Evolutionary conservation across 345 rosid species (phyloP).

Genomic region (Lepidium sativum): DNA sequence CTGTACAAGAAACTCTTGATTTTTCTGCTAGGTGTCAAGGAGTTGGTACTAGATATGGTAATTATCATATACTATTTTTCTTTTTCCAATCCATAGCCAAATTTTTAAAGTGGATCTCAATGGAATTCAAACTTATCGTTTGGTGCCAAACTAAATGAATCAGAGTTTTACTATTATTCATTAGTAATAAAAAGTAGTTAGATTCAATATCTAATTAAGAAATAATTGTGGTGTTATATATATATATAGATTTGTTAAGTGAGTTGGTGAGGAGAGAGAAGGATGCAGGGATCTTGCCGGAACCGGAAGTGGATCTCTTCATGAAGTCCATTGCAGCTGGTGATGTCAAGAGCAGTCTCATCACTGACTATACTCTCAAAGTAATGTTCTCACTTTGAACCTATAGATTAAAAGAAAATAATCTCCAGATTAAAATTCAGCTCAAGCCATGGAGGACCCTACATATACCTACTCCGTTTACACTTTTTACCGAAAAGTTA

Average conservation of each 20-base stretch:
- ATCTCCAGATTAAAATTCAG: background rate
- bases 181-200: background rate
- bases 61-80: too few species aligned
- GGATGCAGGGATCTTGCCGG: slow-evolving; percentile 69
- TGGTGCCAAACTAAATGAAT: too few species aligned
- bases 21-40: slow-evolving; percentile 96
- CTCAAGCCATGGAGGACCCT: slow-evolving; percentile 6
- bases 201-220: background rate
- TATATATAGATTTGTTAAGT: slow-evolving; percentile 45
- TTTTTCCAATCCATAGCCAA: too few species aligned
- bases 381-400: slow-evolving; percentile 31
- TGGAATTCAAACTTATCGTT: too few species aligned
- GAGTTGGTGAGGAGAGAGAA: slow-evolving; percentile 80
- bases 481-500: slow-evolving; percentile 9
- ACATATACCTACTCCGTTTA: background rate
- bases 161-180: background rate
- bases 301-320: slow-evolving; percentile 80
- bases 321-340: slow-evolving; percentile 86
- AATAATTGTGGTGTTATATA: background rate
- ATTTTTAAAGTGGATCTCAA: too few species aligned
- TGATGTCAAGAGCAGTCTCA: slow-evolving; percentile 69
- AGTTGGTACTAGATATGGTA: slow-evolving; percentile 82
- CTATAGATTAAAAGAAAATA: background rate
- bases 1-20: slow-evolving; percentile 87
- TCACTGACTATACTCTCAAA: slow-evolving; percentile 84